Conservation (phyloP, 2,329 filamentous ascomycete species). For the Nemania abortiva region DNA sequence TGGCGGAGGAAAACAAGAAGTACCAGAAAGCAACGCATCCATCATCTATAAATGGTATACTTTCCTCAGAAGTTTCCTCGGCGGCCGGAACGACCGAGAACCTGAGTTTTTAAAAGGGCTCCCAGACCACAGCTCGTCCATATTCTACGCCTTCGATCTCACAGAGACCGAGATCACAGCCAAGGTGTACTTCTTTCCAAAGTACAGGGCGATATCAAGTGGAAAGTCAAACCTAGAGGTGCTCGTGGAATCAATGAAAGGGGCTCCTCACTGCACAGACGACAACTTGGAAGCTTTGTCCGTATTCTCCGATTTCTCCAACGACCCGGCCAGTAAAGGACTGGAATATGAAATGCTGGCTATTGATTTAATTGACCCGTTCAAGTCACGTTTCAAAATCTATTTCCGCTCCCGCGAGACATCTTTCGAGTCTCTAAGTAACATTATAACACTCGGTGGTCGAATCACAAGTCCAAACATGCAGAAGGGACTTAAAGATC, state of each 20-base stretch:
- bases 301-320: conserved; percentile 26
- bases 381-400: conserved; percentile 31
- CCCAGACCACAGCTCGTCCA: conserved; percentile 20
- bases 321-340: background rate
- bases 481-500: conserved; percentile 23
- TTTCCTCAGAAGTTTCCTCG: conserved; percentile 1
- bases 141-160: conserved; percentile 36
- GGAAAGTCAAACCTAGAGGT: conserved; percentile 21
- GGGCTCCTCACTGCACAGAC: conserved; percentile 8
- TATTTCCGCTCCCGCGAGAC: conserved; percentile 35
- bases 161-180: conserved; percentile 13
- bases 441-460: conserved; percentile 28
- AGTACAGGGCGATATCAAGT: conserved; percentile 12
- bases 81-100: background rate
- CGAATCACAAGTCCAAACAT: conserved; percentile 2
- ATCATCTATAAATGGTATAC: background rate
- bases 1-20: background rate
- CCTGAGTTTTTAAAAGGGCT: background rate
- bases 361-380: conserved; percentile 32
- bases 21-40: background rate
- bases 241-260: background rate
- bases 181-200: conserved; percentile 33
- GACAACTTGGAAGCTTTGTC: conserved; percentile 12
- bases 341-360: conserved; percentile 36
- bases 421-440: conserved; percentile 12